A percentile compares a stretch with the other conserved stretches of the same genome.
Evolutionary conservation across 441 rosid genomes (phyloP).

Genomic region (Populus hybrid): DNA sequence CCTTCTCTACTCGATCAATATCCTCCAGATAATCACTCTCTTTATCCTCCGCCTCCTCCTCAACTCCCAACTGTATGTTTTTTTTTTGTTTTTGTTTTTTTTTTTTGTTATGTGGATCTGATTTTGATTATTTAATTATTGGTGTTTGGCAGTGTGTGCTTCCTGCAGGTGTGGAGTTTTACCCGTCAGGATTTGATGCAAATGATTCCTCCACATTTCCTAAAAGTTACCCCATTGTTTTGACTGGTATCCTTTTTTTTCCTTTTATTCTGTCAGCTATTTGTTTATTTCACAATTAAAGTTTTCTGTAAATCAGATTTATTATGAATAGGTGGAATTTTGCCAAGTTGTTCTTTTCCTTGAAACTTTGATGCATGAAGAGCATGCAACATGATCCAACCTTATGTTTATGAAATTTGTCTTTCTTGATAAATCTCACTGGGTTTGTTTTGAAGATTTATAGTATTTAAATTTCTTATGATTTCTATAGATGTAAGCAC

Average conservation of each 20-base stretch:
- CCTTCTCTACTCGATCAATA: slow-evolving; percentile 84
- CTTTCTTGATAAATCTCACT: background rate
- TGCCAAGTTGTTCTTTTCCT: background rate
- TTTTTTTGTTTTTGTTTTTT: too few species aligned
- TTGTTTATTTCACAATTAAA: too few species aligned
- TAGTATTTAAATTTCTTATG: background rate
- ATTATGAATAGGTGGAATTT: background rate
- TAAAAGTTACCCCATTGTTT: background rate
- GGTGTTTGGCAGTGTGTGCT: background rate
- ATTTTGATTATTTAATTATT: too few species aligned
- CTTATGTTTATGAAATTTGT: too few species aligned
- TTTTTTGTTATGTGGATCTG: too few species aligned
- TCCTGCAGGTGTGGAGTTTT: background rate
- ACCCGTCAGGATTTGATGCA: background rate
- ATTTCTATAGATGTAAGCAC: background rate
- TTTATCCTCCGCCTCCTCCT: slow-evolving; percentile 83
- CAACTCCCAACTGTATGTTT: slow-evolving; percentile 74
- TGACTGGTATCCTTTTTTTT: background rate
- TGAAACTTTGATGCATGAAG: background rate
- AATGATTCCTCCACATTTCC: background rate
- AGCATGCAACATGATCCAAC: background rate
- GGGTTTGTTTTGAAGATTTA: background rate
- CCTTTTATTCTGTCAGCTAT: background rate
- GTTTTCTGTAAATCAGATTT: background rate
- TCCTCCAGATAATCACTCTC: slow-evolving; percentile 72